A percentile compares a stretch with the other conserved stretches of the same genome.
Evolutionary conservation across 2,329 filamentous ascomycete species (phyloP).

Genomic region (Plenodomus biglobosus): DNA sequence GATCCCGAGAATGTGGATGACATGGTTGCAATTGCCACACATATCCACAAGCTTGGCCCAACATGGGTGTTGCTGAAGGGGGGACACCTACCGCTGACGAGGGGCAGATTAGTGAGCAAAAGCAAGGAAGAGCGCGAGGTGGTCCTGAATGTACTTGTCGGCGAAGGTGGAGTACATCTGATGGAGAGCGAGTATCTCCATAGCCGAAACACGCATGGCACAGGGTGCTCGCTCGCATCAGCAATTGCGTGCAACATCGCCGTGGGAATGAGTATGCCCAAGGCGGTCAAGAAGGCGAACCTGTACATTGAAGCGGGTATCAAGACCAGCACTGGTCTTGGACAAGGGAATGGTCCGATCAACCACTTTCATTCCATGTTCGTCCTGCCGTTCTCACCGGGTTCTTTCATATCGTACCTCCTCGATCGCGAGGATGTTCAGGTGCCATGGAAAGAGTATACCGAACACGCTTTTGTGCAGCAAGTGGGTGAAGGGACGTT

Average conservation of each 20-base stretch:
- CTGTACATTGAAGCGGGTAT: slow-evolving; percentile 74
- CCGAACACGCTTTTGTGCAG: slow-evolving; percentile 80
- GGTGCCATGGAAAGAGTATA: slow-evolving; percentile 71
- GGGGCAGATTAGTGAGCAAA: slow-evolving; percentile 61
- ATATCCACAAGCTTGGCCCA: slow-evolving; percentile 69
- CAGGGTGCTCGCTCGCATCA: slow-evolving; percentile 89
- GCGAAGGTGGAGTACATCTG: slow-evolving; percentile 58
- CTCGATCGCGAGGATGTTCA: slow-evolving; percentile 74
- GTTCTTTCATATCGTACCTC: slow-evolving; percentile 80
- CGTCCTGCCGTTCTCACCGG: slow-evolving; percentile 69
- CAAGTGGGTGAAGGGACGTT: slow-evolving; percentile 74
- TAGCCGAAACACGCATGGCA: slow-evolving; percentile 87
- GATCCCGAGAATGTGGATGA: slow-evolving; percentile 63
- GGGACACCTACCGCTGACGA: slow-evolving; percentile 79
- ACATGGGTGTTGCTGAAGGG: slow-evolving; percentile 86
- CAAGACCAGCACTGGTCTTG: slow-evolving; percentile 62
- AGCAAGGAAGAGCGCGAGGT: slow-evolving; percentile 61
- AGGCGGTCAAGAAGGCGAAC: slow-evolving; percentile 68
- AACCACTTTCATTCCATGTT: slow-evolving; percentile 78
- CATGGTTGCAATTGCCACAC: slow-evolving; percentile 67
- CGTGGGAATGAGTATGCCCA: slow-evolving; percentile 57
- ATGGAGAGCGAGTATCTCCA: slow-evolving; percentile 71
- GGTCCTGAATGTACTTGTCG: slow-evolving; percentile 77
- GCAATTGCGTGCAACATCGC: slow-evolving; percentile 75
- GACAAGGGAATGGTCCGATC: slow-evolving; percentile 69